Conservation (phyloP, 345 rosid genomes). For the Gossypium turneri region DNA sequence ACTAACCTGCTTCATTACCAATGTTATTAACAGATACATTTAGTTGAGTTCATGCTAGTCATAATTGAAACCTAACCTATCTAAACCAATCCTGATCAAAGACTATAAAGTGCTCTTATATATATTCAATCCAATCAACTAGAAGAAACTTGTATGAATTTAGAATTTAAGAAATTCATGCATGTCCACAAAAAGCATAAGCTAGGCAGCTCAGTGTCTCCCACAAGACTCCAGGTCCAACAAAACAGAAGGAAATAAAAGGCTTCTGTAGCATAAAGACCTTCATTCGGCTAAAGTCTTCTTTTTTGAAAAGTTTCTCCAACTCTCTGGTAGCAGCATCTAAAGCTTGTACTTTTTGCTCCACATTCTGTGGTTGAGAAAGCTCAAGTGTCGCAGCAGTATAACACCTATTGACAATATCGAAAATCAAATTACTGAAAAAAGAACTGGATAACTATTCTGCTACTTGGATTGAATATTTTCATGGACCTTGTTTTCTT, state of each 20-base stretch:
- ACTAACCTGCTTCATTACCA: not conserved
- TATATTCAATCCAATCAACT: constrained; percentile 11
- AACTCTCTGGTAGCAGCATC: constrained; percentile 88
- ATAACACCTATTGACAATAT: constrained; percentile 50
- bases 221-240: not conserved
- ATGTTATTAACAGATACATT: not conserved
- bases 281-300: constrained; percentile 90
- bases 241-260: not conserved
- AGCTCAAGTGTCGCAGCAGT: constrained; percentile 85
- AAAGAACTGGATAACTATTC: constrained; percentile 8
- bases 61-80: constrained; percentile 4
- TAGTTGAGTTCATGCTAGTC: not conserved
- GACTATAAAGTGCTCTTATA: not conserved
- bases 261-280: constrained; percentile 28
- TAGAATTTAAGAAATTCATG: not conserved
- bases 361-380: constrained; percentile 79
- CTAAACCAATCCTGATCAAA: not conserved
- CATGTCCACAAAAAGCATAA: constrained; percentile 7
- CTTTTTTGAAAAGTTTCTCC: constrained; percentile 83
- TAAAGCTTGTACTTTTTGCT: constrained; percentile 66
- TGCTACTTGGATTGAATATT: constrained; percentile 14
- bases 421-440: constrained; percentile 6
- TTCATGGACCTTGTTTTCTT: constrained; percentile 42
- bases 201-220: not conserved
- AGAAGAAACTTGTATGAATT: not conserved